Base-by-base conservation (phyloP, 2,329 filamentous ascomycete species). In the Dendryphion nanum region DNA sequence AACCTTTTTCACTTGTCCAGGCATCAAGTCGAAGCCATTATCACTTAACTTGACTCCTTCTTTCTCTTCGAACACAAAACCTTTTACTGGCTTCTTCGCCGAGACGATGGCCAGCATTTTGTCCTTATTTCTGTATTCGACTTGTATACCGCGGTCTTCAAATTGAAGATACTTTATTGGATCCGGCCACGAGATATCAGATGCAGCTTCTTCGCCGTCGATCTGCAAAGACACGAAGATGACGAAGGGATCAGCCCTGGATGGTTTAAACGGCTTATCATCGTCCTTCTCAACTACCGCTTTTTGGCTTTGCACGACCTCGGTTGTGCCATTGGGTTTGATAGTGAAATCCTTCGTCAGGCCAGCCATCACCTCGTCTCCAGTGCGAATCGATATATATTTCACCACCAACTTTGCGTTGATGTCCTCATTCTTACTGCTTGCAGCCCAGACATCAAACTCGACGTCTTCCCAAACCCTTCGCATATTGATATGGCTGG, bases 1-100 rank as follows among this genome's bases (percentile, higher is more conserved):
- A 7, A 62, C 45, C 3, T 44, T 30, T 15, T 46, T 49, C 15
- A 4, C 38, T 20, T 50, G 43, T 4, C 48, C 54, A 1, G 59
- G 53, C 19, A 59, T 38, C 0, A 58, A 2, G 35, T 60, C 55
- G 26, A 62, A 57, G 2, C 55, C 56, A 28, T 62, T 61, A 12
- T 61, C 53, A 29, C 48, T 53, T 7, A 61, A 20, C 13, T 23
- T 45, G 5, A 50, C 31, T 3, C 48, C 50, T 10, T 45, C 18
- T 14, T 29, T 48, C 33, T 60, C 58, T 2, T 32, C 38, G 21
- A 55, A 35, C 5, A 47, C 38, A 49, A 55, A 55, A 6, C 48
- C 51, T 21, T 55, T 55, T 4, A 55, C 48, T 17, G 51, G 51
- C 30, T 35, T 48, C 4, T 16, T 16, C 5, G 43, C 39, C 4